Base-by-base conservation (phyloP, 352 stramenopile species). In the Hyaloperonospora brassicae region DNA sequence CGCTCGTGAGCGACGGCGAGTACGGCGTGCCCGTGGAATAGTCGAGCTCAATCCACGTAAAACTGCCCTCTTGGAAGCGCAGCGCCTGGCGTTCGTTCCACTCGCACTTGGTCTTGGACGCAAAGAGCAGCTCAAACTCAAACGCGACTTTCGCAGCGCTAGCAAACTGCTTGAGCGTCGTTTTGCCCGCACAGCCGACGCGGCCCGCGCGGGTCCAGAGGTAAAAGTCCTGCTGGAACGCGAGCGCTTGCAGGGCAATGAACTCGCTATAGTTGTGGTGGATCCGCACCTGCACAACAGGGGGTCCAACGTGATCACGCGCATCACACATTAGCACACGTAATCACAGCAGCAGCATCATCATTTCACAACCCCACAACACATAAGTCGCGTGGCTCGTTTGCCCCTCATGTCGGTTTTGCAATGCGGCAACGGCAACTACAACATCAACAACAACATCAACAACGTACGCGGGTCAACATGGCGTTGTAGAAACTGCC, bases 31-130 rank as follows among this genome's bases (percentile, higher is more conserved):
- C 68, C 46, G 57, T 79, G 6, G 66, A 80, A 55, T 85, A 76
- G 35, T 84, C 62, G 10, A 81, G 63, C 43, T 88, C 75, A 41
- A 88, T 85, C 70, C 73, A 88, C 50, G 72, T 85, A 63, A 75
- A 88, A 47, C 78, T 88, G 50, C 71, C 77, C 52, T 83, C 68
- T 47, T 75, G 63, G 59, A 80, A 84, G 11, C 61, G 42, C 30
- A 79, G 61, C 13, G 66, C 62, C 49, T 84, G 61, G 17, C 74
- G 72, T 27, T 86, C 66, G 8, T 80, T 66, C 77, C 77, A 87
- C 27, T 72, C 52, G 52, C 63, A 73, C 23, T 68, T 67, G 21
- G 77, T 87, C 51, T 84, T 76, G 27, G 61, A 59, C 6, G 61
- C 43, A 46, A 86, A 87, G 17, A 78, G 42, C 14, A 57, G 55